phyloP scores from a whole-genome alignment of 768 basidiomycete species.

The Sarcodon sp. region DNA sequence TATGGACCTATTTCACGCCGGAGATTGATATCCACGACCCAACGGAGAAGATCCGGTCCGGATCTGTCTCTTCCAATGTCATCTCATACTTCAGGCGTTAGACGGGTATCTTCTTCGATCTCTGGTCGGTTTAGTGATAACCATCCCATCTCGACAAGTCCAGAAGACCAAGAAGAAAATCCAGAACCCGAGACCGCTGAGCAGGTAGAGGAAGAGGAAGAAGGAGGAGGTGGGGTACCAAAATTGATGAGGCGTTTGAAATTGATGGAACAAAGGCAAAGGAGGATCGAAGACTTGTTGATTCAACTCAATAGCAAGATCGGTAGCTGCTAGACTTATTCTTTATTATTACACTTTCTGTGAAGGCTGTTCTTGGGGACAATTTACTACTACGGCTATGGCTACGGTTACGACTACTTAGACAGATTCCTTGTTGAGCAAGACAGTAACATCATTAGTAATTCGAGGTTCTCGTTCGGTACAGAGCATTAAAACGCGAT shows the following conservation, averaged over 20 bases:
- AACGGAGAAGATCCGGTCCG: conserved; percentile 4
- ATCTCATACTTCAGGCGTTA: conserved; percentile 3
- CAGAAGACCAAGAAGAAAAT: conserved; percentile 8
- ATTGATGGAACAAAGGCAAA: conserved; percentile 29
- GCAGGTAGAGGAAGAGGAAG: conserved; percentile 15
- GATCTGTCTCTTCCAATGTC: conserved; percentile 2
- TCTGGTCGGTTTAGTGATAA: conserved; percentile 1
- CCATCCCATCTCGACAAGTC: conserved; percentile 14
- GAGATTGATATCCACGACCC: conserved; percentile 21
- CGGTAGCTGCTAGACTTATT: too few species aligned
- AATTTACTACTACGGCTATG: too few species aligned
- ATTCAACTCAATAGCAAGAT: conserved; percentile 13
- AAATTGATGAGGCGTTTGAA: conserved; percentile 23
- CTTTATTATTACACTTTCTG: too few species aligned
- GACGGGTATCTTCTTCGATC: conserved; percentile 13
- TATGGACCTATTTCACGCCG: conserved; percentile 28
- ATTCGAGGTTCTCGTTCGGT: too few species aligned
- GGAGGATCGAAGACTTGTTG: conserved; percentile 35
- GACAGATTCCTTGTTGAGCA: too few species aligned
- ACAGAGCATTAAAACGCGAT: too few species aligned
- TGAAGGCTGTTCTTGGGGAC: too few species aligned
- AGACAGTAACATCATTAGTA: too few species aligned
- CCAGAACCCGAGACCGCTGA: conserved; percentile 13
- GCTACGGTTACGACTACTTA: too few species aligned
- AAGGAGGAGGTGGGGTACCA: conserved; percentile 13